A percentile compares a stretch with the other conserved stretches of the same genome.
phyloP scores from a whole-genome alignment of 1,284 basidiomycete genomes.

The Exobasidium rhododendri region DNA sequence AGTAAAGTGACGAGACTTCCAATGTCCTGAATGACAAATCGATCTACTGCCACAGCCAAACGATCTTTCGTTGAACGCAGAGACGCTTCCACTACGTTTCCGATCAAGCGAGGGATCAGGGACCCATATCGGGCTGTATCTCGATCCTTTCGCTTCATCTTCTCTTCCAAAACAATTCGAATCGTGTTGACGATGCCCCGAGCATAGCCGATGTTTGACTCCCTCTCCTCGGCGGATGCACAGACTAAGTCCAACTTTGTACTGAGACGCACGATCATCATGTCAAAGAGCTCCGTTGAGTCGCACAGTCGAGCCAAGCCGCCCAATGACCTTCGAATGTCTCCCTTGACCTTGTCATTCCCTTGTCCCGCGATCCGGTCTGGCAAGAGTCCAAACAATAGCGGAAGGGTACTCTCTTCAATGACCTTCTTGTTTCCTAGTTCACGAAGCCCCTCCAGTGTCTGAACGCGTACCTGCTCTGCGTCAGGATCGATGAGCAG shows the following conservation, averaged over 20 bases:
- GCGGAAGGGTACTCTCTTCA: constrained; percentile 60
- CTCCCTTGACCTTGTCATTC: constrained; percentile 14
- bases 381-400: constrained; percentile 34
- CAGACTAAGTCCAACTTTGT: constrained; percentile 77
- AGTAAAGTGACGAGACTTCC: constrained; percentile 34
- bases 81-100: constrained; percentile 19
- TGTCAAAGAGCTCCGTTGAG: constrained; percentile 76
- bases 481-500: constrained; percentile 63
- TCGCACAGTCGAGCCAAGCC: constrained; percentile 73
- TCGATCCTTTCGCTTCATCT: constrained; percentile 22
- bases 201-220: constrained; percentile 44
- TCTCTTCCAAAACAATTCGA: constrained; percentile 42
- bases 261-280: constrained; percentile 72
- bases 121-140: constrained; percentile 35
- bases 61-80: neutral
- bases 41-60: constrained; percentile 23
- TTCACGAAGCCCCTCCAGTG: constrained; percentile 14
- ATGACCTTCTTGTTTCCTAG: constrained; percentile 64
- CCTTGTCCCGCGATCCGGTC: constrained; percentile 23
- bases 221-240: constrained; percentile 43
- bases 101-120: constrained; percentile 34
- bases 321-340: constrained; percentile 66
- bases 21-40: constrained; percentile 31
- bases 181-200: constrained; percentile 45
- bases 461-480: constrained; percentile 59